Evolutionary conservation across 805 yeast genomes (phyloP).

Genomic region (Scheffersomyces coipomensis): DNA sequence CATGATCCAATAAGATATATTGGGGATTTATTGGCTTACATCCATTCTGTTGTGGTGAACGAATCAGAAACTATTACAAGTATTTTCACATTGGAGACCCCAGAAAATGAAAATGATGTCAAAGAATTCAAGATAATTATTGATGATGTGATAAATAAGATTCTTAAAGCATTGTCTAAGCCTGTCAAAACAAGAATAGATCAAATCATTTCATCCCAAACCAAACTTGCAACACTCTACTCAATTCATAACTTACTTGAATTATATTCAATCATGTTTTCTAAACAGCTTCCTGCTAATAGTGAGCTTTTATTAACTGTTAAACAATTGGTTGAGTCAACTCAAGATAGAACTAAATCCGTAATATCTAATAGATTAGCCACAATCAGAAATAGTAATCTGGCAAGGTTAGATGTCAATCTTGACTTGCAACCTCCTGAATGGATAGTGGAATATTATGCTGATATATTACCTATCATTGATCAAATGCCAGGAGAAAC

Average conservation of each 20-base stretch:
- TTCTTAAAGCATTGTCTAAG: constrained; percentile 53
- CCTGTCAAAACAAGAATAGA: constrained; percentile 67
- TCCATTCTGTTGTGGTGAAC: constrained; percentile 82
- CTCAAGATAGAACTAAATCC: constrained; percentile 24
- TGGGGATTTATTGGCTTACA: constrained; percentile 85
- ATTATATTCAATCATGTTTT: constrained; percentile 69
- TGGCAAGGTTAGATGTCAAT: constrained; percentile 39
- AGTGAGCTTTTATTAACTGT: constrained; percentile 22
- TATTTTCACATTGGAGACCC: constrained; percentile 41
- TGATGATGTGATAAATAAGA: constrained; percentile 43
- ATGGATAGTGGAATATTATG: constrained; percentile 69
- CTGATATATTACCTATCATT: constrained; percentile 58
- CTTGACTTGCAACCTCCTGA: constrained; percentile 78
- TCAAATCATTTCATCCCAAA: constrained; percentile 65
- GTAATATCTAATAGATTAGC: constrained; percentile 28
- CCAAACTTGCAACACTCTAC: constrained; percentile 51
- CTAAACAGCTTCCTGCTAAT: constrained; percentile 34
- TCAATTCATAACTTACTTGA: constrained; percentile 63
- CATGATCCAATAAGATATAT: constrained; percentile 81
- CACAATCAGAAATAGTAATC: constrained; percentile 32
- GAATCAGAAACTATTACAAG: constrained; percentile 75
- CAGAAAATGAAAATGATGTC: constrained; percentile 16
- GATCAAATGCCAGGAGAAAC: constrained; percentile 37
- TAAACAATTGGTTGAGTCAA: constrained; percentile 18
- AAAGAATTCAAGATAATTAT: constrained; percentile 29